Evolutionary conservation across 2,329 filamentous ascomycete species (phyloP).

Genomic region (Chrysoporthe cubensis): DNA sequence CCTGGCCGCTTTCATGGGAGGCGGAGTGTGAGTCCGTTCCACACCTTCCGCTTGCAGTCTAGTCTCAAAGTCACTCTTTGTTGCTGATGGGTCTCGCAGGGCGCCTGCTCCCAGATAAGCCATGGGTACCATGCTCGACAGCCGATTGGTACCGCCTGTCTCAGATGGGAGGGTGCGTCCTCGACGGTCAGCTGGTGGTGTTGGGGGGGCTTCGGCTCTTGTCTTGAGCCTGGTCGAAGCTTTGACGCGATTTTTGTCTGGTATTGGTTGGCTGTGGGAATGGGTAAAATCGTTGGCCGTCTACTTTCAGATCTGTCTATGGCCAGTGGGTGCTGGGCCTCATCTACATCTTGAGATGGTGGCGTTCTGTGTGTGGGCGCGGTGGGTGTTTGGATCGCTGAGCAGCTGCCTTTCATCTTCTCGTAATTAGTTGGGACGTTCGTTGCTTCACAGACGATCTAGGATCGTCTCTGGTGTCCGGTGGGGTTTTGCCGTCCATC

Average conservation of each 20-base stretch:
- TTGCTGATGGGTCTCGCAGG: constrained; percentile 20
- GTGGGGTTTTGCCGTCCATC: neutral
- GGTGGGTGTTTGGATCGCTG: neutral
- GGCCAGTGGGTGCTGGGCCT: neutral
- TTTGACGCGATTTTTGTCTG: neutral
- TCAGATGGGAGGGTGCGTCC: neutral
- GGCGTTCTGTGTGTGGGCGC: neutral
- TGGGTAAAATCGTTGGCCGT: neutral
- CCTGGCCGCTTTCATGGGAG: constrained; percentile 65
- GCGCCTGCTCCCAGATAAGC: constrained; percentile 3
- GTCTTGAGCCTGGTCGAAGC: neutral
- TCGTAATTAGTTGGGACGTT: neutral
- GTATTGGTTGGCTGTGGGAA: neutral
- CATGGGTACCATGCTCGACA: neutral
- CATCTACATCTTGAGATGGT: neutral
- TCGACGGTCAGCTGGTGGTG: neutral
- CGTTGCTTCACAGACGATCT: neutral
- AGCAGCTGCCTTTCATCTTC: neutral
- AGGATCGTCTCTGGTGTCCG: neutral
- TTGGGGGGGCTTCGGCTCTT: neutral
- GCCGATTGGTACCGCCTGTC: neutral
- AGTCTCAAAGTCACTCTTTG: constrained; percentile 14
- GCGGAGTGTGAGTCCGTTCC: constrained; percentile 52
- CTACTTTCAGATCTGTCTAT: neutral
- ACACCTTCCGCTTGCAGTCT: constrained; percentile 19